A percentile compares a stretch with the other conserved stretches of the same genome.
Conservation (phyloP, 495 filamentous ascomycete genomes). For the Neurospora sp. region DNA sequence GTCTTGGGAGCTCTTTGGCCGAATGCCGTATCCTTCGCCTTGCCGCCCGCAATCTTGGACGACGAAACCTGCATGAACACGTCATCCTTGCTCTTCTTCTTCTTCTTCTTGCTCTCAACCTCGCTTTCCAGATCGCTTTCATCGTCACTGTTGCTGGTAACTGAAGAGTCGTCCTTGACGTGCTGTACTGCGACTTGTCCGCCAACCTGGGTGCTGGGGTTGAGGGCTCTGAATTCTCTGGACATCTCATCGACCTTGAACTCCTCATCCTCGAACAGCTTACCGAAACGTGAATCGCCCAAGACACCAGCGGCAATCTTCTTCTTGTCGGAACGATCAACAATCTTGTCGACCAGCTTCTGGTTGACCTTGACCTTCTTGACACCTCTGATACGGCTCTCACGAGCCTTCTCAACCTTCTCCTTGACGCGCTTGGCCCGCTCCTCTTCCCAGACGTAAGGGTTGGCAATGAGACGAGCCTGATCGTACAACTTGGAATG, state of each 20-base stretch:
- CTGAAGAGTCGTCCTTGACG: constrained; percentile 10
- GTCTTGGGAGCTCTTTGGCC: constrained; percentile 51
- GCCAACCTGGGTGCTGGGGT: constrained; percentile 59
- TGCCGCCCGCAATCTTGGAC: constrained; percentile 48
- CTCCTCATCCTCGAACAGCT: constrained; percentile 84
- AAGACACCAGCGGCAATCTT: constrained; percentile 58
- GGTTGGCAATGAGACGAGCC: constrained; percentile 83
- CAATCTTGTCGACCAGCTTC: constrained; percentile 70
- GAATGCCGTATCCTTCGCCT: constrained; percentile 52
- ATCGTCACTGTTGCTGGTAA: constrained; percentile 10
- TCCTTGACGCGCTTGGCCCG: constrained; percentile 77
- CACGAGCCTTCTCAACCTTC: constrained; percentile 89
- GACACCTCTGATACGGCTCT: constrained; percentile 80
- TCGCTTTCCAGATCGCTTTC: constrained; percentile 34
- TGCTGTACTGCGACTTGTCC: constrained; percentile 11
- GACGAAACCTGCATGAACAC: constrained; percentile 62
- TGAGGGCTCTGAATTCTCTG: constrained; percentile 74
- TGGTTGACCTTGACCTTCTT: constrained; percentile 91
- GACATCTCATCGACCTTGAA: constrained; percentile 89
- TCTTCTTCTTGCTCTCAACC: constrained; percentile 30
- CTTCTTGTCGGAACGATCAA: constrained; percentile 72
- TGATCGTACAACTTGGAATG: constrained; percentile 88
- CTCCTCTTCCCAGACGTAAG: constrained; percentile 84
- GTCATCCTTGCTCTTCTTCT: constrained; percentile 23
- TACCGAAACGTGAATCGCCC: constrained; percentile 73